Percentiles rank a stretch among this genome's conserved stretches.
Conservation (phyloP, 768 basidiomycete genomes). For the Imleria badia region DNA sequence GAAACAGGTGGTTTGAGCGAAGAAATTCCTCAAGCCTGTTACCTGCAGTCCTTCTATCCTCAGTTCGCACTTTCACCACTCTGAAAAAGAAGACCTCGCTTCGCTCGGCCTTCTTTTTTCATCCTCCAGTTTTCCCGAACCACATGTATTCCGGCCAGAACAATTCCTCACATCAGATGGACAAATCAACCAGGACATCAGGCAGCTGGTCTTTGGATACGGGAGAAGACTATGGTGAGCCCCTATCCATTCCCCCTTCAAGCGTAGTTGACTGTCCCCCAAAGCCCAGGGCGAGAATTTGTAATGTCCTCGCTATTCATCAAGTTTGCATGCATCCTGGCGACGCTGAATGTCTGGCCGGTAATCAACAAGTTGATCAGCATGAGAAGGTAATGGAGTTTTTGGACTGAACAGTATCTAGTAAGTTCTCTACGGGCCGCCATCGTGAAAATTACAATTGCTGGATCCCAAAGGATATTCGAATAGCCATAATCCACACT, state of each 20-base stretch:
- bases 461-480: conserved; percentile 1
- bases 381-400: not conserved
- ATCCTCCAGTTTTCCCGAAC: conserved; percentile 59
- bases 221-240: conserved; percentile 4
- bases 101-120: no score
- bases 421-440: not conserved
- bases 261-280: not conserved
- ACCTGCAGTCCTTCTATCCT: no score
- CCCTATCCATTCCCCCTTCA: not conserved
- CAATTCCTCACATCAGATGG: conserved; percentile 31
- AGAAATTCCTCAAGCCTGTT: no score
- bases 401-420: conserved; percentile 6
- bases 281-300: conserved; percentile 3
- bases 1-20: no score
- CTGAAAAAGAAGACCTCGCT: no score
- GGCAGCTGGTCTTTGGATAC: conserved; percentile 3
- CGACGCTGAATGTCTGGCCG: not conserved
- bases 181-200: conserved; percentile 1
- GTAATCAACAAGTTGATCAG: not conserved
- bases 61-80: no score
- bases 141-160: conserved; percentile 54
- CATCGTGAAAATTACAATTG: not conserved
- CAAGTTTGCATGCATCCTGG: conserved; percentile 6
- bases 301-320: conserved; percentile 4
- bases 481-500: not conserved